phyloP scores from a whole-genome alignment of 139 green algal genomes.

The Chlorella sp. region DNA sequence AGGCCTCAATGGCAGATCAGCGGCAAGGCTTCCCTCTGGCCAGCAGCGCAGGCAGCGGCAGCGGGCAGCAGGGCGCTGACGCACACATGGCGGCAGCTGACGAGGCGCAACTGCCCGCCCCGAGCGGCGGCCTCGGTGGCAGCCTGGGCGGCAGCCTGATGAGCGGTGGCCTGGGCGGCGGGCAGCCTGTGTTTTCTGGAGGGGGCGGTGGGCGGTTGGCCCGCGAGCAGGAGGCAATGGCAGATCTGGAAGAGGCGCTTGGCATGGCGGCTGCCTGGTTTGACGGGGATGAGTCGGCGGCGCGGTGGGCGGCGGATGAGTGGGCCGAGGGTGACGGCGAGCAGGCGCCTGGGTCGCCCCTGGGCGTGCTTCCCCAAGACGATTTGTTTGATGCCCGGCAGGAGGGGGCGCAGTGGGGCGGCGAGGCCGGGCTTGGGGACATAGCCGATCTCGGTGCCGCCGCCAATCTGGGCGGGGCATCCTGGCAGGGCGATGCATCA shows the following conservation, averaged over 20 bases:
- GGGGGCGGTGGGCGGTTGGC: not conserved
- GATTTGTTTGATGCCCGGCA: not conserved
- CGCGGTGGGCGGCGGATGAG: not conserved
- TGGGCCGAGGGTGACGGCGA: not conserved
- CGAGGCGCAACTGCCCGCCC: not conserved
- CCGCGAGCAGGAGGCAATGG: not conserved
- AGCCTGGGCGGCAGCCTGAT: not conserved
- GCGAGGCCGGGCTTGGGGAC: not conserved
- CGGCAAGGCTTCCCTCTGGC: not conserved
- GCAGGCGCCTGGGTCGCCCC: not conserved
- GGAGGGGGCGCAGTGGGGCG: not conserved
- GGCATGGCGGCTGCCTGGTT: constrained; percentile 18
- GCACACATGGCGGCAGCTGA: not conserved
- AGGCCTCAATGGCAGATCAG: not conserved
- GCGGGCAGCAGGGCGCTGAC: not conserved
- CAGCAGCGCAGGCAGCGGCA: not conserved
- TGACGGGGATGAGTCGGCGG: not conserved
- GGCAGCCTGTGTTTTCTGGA: not conserved
- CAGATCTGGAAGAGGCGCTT: constrained; percentile 17
- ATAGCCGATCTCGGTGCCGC: too few relatives aligned
- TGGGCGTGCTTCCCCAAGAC: not conserved
- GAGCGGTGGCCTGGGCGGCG: too few relatives aligned
- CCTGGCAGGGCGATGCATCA: not conserved
- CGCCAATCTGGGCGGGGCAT: not conserved
- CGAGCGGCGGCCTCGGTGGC: not conserved